Evolutionary conservation across 2,329 filamentous ascomycete species (phyloP), one percentile per base, ranked within the genome.

Genomic region (Clarireedia sp.): DNA sequence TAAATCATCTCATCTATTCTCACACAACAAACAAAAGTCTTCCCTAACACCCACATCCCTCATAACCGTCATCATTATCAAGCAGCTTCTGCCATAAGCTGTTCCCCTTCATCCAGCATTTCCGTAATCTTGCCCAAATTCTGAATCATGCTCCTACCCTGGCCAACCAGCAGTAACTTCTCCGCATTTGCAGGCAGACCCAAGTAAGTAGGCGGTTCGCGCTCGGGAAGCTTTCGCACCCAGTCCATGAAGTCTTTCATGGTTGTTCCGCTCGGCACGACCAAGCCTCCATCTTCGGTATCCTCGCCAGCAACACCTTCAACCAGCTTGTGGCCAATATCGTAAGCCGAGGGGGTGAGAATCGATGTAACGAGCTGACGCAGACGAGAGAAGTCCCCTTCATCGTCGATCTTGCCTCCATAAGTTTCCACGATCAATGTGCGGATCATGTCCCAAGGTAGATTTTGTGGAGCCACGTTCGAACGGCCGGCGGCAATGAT

Each of bases 371-470:
- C 92, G 2, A 99, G 80, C 56, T 80, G 74, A 46, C 79, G 77
- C 16, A 99, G 81, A 45, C 85, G 79, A 51, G 75, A 74, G 71
- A 94, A 96, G 72, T 99, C 94, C 43, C 75, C 85, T 61, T 90
- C 87, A 67, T 96, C 83, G 68, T 99, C 94, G 64, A 99, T 91
- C 76, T 99, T 99, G 71, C 94, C 94, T 61, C 94, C 94, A 68
- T 99, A 99, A 60, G 91, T 97, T 73, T 97, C 92, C 1, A 87
- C 88, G 56, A 99, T 81, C 16, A 99, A 81, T 54, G 87, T 90
- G 58, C 90, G 86, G 60, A 99, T 86, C 82, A 99, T 91, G 56
- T 95, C 87, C 94, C 94, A 99, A 1, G 94, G 95, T 19, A 99
- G 89, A 68, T 95, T 96, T 66, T 87, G 82, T 4, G 94, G 94